Percentiles rank a stretch among this genome's conserved stretches.
Conservation (phyloP, 305 asterid genomes). For the Plantago coronopus region DNA sequence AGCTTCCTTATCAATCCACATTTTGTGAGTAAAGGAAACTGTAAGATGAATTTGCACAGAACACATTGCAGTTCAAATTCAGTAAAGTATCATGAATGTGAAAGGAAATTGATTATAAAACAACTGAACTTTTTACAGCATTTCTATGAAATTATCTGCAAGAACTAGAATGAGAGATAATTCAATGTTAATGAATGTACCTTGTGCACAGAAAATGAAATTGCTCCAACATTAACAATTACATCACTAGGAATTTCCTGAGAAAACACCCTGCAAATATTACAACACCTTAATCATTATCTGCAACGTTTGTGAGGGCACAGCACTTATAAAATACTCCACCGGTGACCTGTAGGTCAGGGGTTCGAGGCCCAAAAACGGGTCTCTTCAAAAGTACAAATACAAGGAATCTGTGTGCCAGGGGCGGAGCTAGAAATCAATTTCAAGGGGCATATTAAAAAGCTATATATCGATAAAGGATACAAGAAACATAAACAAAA, state of each 20-base stretch:
- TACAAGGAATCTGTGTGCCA: too few species aligned
- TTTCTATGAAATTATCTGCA: not conserved
- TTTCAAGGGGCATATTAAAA: too few species aligned
- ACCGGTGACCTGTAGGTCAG: too few species aligned
- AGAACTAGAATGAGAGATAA: not conserved
- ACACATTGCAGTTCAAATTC: too few species aligned
- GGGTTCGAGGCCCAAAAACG: too few species aligned
- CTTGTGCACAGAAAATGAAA: conserved; percentile 79
- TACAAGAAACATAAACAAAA: too few species aligned
- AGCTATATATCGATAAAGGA: too few species aligned
- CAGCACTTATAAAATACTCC: too few species aligned
- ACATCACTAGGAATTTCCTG: conserved; percentile 81
- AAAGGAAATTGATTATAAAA: not conserved
- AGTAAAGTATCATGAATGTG: not conserved
- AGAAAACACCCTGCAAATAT: conserved; percentile 42
- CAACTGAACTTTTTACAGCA: not conserved
- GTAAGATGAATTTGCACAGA: conserved; percentile 13
- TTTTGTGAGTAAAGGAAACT: conserved; percentile 88
- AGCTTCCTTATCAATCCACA: conserved; percentile 67
- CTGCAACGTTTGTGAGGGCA: not conserved
- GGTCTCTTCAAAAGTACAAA: too few species aligned
- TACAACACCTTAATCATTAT: conserved; percentile 1
- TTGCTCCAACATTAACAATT: conserved; percentile 53
- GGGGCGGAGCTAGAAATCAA: too few species aligned
- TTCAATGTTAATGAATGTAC: conserved; percentile 22